Base-by-base conservation (phyloP, 2,329 filamentous ascomycete genomes). In the Penicillium sp. region DNA sequence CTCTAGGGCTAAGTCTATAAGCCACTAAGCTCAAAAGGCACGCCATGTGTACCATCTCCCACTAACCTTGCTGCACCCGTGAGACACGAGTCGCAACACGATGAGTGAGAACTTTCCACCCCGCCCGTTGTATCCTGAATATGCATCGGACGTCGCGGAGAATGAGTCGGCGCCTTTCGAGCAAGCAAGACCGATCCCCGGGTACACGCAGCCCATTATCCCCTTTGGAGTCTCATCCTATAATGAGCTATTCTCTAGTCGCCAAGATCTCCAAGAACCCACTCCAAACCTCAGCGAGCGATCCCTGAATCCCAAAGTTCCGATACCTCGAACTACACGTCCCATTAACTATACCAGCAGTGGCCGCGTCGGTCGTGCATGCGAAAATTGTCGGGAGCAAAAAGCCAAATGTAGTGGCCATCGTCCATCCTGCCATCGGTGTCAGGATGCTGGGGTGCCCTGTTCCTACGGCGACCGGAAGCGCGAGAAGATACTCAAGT, bases 351-450 rank as follows among this genome's bases (percentile, higher is more conserved):
- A 61, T 60, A 67, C 65, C 43, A 69, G 54, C 50, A 70, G 66
- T 31, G 71, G 70, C 54, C 71, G 74, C 35, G 72, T 75, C 41
- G 73, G 73, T 56, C 72, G 70, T 36, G 78, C 78, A 5, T 80
- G 78, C 56, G 77, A 80, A 62, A 76, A 75, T 54, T 80, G 78
- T 61, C 76, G 78, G 11, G 74, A 78, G 43, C 73, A 78, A 53
- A 80, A 80, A 65, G 78, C 76, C 55, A 80, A 79, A 68, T 80
- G 78, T 67, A 77, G 73, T 60, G 78, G 78, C 6, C 75, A 79
- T 65, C 74, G 73, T 41, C 78, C 78, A 35, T 68, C 69, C 33
- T 80, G 78, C 58, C 69, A 75, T 55, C 72, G 78, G 50, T 80
- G 78, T 60, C 71, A 75, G 65, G 77, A 79, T 59, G 68, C 74